A percentile compares a stretch with the other conserved stretches of the same genome.
Conservation (phyloP, 2,329 filamentous ascomycete species). For the Nothomitra cinnamomea region DNA sequence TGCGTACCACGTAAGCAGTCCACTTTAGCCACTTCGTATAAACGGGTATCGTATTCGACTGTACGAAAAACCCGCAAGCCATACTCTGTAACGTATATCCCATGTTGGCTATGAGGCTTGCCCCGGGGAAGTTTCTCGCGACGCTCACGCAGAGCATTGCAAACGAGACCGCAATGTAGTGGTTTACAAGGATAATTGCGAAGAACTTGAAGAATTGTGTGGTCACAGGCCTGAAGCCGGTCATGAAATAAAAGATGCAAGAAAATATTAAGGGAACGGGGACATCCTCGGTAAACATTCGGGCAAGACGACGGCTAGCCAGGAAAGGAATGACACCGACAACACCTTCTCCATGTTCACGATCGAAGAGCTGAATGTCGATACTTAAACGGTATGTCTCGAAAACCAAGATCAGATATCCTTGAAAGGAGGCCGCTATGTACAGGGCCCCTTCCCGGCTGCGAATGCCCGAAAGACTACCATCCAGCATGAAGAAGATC, state of each 20-base stretch:
- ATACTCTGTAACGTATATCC: conserved; percentile 57
- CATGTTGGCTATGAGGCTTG: conserved; percentile 55
- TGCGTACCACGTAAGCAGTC: conserved; percentile 15
- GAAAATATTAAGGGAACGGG: conserved; percentile 56
- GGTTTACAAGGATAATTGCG: conserved; percentile 46
- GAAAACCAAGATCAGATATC: conserved; percentile 59
- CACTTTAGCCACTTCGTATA: conserved; percentile 64
- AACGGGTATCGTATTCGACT: conserved; percentile 53
- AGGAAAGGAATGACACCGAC: conserved; percentile 53
- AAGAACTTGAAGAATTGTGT: conserved; percentile 58
- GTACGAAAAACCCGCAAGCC: conserved; percentile 62
- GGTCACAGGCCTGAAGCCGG: conserved; percentile 47
- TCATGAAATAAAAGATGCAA: conserved; percentile 62
- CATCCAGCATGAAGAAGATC: conserved; percentile 49
- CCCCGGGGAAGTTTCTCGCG: conserved; percentile 49
- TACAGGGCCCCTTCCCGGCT: conserved; percentile 59
- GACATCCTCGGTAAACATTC: conserved; percentile 53
- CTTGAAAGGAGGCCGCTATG: conserved; percentile 52
- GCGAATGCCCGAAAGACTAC: conserved; percentile 53
- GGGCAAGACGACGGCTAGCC: conserved; percentile 49
- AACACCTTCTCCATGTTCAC: conserved; percentile 56
- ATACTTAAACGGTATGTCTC: conserved; percentile 60
- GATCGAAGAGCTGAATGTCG: conserved; percentile 60
- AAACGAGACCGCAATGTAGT: conserved; percentile 58
- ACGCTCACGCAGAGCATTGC: conserved; percentile 50